Conservation (phyloP, 148 eudicot genomes). For the Arbutus unedo region DNA sequence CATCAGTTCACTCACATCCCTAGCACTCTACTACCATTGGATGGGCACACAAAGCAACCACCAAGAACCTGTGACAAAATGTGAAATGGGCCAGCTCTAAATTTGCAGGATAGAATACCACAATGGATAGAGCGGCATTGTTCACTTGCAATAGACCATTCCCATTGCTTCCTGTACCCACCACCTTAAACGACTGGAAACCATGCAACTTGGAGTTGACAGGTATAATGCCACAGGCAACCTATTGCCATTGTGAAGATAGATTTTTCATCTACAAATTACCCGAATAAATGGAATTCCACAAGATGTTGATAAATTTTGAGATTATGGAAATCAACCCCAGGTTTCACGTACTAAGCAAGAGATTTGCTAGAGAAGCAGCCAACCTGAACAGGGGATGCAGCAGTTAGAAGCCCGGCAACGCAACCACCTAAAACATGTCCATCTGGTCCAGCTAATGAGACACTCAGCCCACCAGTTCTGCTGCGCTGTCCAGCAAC, state of each 20-base stretch:
- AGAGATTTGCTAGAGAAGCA: not conserved
- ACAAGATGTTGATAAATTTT: not conserved
- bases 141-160: not conserved
- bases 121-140: not conserved
- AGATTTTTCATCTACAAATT: not conserved
- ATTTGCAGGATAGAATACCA: not conserved
- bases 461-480: slow-evolving; percentile 72
- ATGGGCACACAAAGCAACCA: not conserved
- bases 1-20: not conserved
- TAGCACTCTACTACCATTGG: not conserved
- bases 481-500: slow-evolving; percentile 62
- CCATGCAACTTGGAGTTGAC: not conserved
- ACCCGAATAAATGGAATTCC: not conserved
- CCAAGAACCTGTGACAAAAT: not conserved
- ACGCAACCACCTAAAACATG: slow-evolving; percentile 83
- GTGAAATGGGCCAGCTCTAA: not conserved
- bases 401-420: slow-evolving; percentile 79
- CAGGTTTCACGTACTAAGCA: not conserved
- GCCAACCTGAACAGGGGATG: slow-evolving; percentile 79
- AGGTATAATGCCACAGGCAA: not conserved
- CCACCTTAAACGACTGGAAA: not conserved
- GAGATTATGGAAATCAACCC: not conserved
- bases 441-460: slow-evolving; percentile 86
- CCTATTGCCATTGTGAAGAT: not conserved
- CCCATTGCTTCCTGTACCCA: not conserved